Percentiles rank a stretch among this genome's conserved stretches.
phyloP scores from a whole-genome alignment of 2,329 filamentous ascomycete genomes.

The Neofusicoccum parvum region DNA sequence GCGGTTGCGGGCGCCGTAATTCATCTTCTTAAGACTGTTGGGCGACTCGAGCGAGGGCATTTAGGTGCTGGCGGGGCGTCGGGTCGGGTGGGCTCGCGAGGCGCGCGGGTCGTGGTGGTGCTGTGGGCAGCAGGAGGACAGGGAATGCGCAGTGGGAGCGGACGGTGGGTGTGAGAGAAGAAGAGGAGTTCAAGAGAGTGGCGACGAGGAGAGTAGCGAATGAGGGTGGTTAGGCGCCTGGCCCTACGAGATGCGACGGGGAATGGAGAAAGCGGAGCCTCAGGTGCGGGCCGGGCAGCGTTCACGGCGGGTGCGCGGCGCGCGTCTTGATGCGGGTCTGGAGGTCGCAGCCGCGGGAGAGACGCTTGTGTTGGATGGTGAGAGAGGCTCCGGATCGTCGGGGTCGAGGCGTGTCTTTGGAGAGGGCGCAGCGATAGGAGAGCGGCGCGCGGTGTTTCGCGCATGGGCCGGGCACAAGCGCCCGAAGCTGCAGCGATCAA shows the following conservation, averaged over 20 bases:
- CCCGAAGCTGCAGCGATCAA: slow-evolving; percentile 18
- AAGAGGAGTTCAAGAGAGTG: slow-evolving; percentile 9
- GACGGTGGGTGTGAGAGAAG: background rate
- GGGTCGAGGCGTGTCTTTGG: slow-evolving; percentile 19
- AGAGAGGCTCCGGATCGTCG: slow-evolving; percentile 18
- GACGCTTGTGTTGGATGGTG: slow-evolving; percentile 3
- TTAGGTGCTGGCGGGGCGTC: slow-evolving; percentile 33
- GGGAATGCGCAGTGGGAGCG: background rate
- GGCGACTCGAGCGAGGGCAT: slow-evolving; percentile 74
- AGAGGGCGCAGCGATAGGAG: slow-evolving; percentile 17
- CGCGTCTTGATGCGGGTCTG: slow-evolving; percentile 9
- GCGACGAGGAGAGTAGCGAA: slow-evolving; percentile 18
- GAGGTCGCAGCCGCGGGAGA: slow-evolving; percentile 15
- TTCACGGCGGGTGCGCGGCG: slow-evolving; percentile 17
- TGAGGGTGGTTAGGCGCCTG: slow-evolving; percentile 22
- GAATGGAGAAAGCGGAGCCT: slow-evolving; percentile 14
- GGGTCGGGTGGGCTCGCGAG: background rate
- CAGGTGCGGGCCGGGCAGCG: slow-evolving; percentile 10
- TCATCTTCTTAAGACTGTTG: slow-evolving; percentile 75
- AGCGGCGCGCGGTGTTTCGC: slow-evolving; percentile 16
- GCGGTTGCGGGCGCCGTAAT: slow-evolving; percentile 53
- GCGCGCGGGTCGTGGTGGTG: background rate
- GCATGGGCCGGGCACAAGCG: slow-evolving; percentile 12
- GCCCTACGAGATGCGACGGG: slow-evolving; percentile 20
- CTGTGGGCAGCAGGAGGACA: background rate